Conservation (phyloP, 2,329 filamentous ascomycete genomes). For the Chrysoporthe puriensis region DNA sequence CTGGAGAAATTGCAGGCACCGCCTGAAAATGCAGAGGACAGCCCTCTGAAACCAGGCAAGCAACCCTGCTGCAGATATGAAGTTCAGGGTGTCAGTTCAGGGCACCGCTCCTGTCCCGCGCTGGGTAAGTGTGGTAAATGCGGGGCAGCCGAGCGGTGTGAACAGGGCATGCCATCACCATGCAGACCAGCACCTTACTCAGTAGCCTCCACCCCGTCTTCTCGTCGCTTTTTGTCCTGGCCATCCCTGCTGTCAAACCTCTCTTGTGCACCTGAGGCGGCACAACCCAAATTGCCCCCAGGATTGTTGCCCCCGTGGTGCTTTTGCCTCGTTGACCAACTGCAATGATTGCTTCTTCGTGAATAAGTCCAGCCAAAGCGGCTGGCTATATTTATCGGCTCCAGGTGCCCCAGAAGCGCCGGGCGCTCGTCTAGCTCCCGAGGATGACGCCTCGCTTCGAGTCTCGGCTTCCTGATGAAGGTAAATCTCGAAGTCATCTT, state of each 20-base stretch:
- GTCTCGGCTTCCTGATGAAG: not conserved
- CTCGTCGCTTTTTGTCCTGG: not conserved
- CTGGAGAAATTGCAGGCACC: not conserved
- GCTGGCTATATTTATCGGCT: not conserved
- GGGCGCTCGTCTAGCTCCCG: not conserved
- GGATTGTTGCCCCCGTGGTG: not conserved
- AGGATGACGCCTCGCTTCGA: not conserved
- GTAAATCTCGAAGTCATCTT: conserved; percentile 3
- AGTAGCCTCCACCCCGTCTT: not conserved
- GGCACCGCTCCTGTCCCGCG: not conserved
- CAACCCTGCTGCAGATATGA: not conserved
- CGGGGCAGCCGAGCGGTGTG: too few relatives aligned
- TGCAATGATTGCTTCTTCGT: not conserved
- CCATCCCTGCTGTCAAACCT: not conserved
- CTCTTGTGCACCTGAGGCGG: not conserved
- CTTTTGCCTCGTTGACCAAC: not conserved
- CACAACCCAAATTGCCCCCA: not conserved
- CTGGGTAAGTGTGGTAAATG: not conserved
- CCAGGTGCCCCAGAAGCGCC: not conserved
- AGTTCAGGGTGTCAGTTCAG: not conserved
- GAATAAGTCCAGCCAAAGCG: not conserved
- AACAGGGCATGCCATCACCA: too few relatives aligned
- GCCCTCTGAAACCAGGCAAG: not conserved
- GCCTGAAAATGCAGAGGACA: not conserved
- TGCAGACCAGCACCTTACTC: too few relatives aligned